Percentiles rank a stretch among this genome's conserved stretches.
Conservation (phyloP, 2,329 filamentous ascomycete genomes). For the Exserohilum rostratum region DNA sequence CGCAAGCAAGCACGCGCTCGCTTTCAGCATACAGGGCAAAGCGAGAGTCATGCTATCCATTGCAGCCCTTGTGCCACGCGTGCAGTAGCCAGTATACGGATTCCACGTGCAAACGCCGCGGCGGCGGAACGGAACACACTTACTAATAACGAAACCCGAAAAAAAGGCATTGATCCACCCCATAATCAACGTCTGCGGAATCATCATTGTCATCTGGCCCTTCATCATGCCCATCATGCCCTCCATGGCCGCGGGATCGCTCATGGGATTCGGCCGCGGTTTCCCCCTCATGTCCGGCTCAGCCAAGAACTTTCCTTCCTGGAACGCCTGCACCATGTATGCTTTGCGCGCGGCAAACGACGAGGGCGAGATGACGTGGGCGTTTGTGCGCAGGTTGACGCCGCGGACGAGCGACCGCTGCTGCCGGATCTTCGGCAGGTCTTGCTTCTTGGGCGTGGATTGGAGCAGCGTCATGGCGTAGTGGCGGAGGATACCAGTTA, state of each 20-base stretch:
- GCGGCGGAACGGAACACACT: constrained; percentile 46
- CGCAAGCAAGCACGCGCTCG: constrained; percentile 1
- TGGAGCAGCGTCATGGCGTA: constrained; percentile 94
- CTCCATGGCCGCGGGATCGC: constrained; percentile 95
- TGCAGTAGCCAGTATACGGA: not conserved
- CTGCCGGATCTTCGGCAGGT: constrained; percentile 78
- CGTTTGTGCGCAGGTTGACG: constrained; percentile 82
- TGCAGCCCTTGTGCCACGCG: not conserved
- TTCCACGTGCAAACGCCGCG: not conserved
- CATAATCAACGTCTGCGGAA: constrained; percentile 98
- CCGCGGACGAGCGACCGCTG: constrained; percentile 82
- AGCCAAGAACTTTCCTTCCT: constrained; percentile 86
- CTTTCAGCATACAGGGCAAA: constrained; percentile 5
- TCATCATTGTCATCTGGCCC: constrained; percentile 99
- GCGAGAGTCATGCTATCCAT: not conserved
- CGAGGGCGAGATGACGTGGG: constrained; percentile 75
- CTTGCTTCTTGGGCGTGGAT: constrained; percentile 79
- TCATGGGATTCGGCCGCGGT: constrained; percentile 90
- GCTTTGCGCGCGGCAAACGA: constrained; percentile 83
- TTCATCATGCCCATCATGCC: constrained; percentile 99
- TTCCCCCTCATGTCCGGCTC: constrained; percentile 85
- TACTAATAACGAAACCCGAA: constrained; percentile 95
- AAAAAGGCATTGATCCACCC: constrained; percentile 99
- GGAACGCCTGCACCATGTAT: constrained; percentile 78
- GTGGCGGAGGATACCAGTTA: constrained; percentile 94